Conservation (phyloP, 768 basidiomycete species). For the Harrya chromipes region DNA sequence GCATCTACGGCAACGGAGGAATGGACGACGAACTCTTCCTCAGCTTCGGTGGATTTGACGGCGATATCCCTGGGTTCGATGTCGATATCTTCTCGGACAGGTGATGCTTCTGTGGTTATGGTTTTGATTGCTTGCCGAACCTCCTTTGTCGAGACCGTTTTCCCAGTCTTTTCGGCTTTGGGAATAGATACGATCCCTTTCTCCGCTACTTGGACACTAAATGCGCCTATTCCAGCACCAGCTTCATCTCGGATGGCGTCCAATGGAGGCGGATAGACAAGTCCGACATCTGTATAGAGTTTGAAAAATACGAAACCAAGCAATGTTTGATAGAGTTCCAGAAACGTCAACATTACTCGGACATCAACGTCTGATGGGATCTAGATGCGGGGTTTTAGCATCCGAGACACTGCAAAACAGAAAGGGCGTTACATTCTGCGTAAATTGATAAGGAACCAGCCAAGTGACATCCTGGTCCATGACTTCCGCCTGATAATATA, state of each 20-base stretch:
- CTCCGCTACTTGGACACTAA: constrained; percentile 61
- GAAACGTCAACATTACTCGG: constrained; percentile 95
- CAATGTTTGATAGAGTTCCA: constrained; percentile 96
- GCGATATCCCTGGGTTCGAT: constrained; percentile 34
- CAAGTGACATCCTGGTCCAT: constrained; percentile 92
- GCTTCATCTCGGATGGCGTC: constrained; percentile 80
- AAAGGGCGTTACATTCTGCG: constrained; percentile 68
- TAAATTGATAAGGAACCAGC: constrained; percentile 97
- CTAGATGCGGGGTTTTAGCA: constrained; percentile 38
- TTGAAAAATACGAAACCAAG: constrained; percentile 97
- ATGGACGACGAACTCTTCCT: constrained; percentile 69
- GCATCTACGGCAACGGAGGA: constrained; percentile 50
- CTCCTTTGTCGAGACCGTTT: constrained; percentile 53
- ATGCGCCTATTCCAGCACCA: constrained; percentile 86
- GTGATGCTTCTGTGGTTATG: constrained; percentile 29
- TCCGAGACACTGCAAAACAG: neutral
- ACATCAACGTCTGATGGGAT: constrained; percentile 95
- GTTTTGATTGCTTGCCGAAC: constrained; percentile 49
- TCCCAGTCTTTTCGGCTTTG: constrained; percentile 15
- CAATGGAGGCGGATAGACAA: constrained; percentile 93
- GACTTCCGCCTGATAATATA: constrained; percentile 96
- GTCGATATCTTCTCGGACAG: constrained; percentile 36
- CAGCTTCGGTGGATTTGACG: constrained; percentile 32
- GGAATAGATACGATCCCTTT: constrained; percentile 18
- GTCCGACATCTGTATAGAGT: constrained; percentile 90